Percentiles rank a stretch among this genome's conserved stretches.
Conservation (phyloP, 805 yeast genomes). For the Millerozyma acaciae region DNA sequence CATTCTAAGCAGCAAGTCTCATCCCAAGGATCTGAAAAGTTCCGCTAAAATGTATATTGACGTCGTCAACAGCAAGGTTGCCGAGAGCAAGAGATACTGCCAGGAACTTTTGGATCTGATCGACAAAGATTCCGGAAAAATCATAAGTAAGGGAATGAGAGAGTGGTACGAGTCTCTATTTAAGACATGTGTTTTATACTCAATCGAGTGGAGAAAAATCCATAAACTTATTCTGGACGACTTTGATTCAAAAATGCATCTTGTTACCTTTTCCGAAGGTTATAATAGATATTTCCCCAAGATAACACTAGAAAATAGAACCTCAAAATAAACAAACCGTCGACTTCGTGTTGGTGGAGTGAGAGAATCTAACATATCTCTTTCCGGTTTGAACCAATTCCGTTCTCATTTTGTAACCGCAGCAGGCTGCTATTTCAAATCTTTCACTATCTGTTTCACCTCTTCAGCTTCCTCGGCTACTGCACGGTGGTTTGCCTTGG, state of each 20-base stretch:
- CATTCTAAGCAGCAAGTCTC: too few relatives aligned
- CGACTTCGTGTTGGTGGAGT: too few relatives aligned
- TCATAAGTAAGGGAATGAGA: conserved; percentile 1
- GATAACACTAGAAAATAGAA: conserved; percentile 4
- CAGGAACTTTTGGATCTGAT: conserved; percentile 2
- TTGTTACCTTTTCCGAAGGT: conserved; percentile 12
- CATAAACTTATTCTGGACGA: conserved; percentile 6
- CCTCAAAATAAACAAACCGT: background rate
- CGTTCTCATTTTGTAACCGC: too few relatives aligned
- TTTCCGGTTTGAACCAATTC: too few relatives aligned
- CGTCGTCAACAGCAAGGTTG: conserved; percentile 7
- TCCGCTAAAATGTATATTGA: conserved; percentile 6
- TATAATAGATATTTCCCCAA: conserved; percentile 25
- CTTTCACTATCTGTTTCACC: conserved; percentile 1
- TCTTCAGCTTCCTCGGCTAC: conserved; percentile 5
- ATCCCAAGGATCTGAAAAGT: conserved; percentile 1
- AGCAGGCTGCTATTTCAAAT: background rate
- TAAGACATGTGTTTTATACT: conserved; percentile 13
- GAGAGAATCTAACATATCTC: too few relatives aligned
- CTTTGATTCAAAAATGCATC: conserved; percentile 4
- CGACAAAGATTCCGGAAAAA: conserved; percentile 2
- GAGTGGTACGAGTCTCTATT: conserved; percentile 18
- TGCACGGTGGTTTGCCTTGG: conserved; percentile 14
- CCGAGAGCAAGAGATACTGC: conserved; percentile 6
- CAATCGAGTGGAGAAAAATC: conserved; percentile 12